phyloP scores from a whole-genome alignment of 345 rosid genomes.

The Boechera retrofracta region DNA sequence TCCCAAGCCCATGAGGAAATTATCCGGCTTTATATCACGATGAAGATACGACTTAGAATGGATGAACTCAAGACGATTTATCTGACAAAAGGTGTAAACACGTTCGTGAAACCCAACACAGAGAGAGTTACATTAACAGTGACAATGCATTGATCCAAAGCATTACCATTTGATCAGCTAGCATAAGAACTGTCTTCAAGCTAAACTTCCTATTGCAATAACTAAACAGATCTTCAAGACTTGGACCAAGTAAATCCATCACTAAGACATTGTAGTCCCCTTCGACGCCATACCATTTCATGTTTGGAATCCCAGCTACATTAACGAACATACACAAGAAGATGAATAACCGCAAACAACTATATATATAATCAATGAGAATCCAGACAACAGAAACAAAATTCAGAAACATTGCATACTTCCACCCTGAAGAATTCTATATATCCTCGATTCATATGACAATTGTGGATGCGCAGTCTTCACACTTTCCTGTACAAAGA shows the following conservation, averaged over 20 bases:
- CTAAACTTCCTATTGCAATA: constrained; percentile 84
- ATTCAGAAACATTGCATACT: constrained; percentile 49
- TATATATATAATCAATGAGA: constrained; percentile 6
- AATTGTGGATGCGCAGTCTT: constrained; percentile 94
- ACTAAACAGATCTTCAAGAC: constrained; percentile 94
- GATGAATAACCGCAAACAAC: not conserved
- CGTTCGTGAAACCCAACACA: not conserved
- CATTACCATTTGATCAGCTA: constrained; percentile 96
- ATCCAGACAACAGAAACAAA: not conserved
- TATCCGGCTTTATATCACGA: constrained; percentile 96
- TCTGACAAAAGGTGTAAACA: constrained; percentile 48
- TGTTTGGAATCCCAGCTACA: constrained; percentile 93
- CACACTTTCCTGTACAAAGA: constrained; percentile 68
- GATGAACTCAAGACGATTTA: constrained; percentile 85
- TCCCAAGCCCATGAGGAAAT: constrained; percentile 94
- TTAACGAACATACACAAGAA: constrained; percentile 8
- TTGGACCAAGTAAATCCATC: constrained; percentile 98
- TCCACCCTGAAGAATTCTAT: constrained; percentile 90
- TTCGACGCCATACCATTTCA: constrained; percentile 90
- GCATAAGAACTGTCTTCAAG: constrained; percentile 95
- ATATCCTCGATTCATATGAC: constrained; percentile 78
- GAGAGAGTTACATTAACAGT: not conserved
- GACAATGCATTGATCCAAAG: not conserved
- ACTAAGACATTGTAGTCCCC: constrained; percentile 94
- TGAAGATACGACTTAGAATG: constrained; percentile 94